Evolutionary conservation across 805 yeast genomes (phyloP).

Genomic region (Osmozyma mogii): DNA sequence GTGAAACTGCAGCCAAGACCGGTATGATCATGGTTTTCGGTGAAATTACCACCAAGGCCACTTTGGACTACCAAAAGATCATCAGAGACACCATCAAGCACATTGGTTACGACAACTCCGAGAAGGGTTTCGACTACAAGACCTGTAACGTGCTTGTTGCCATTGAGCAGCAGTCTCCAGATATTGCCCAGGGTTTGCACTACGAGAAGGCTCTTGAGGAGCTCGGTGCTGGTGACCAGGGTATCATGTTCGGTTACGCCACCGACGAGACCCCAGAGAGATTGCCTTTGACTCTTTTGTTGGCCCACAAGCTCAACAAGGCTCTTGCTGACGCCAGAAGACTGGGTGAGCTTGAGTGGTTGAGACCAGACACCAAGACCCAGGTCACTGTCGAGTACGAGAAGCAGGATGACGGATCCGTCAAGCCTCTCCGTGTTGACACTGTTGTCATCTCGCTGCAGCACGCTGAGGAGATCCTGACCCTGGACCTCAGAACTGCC

Average conservation of each 20-base stretch:
- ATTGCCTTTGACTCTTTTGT: constrained; percentile 87
- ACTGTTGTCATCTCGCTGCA: constrained; percentile 96
- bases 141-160: constrained; percentile 99
- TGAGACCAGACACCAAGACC: constrained; percentile 99
- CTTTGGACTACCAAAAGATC: constrained; percentile 92
- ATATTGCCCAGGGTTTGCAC: constrained; percentile 98
- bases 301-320: constrained; percentile 93
- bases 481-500: constrained; percentile 82
- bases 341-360: constrained; percentile 89
- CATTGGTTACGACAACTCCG: constrained; percentile 95
- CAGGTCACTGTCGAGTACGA: constrained; percentile 97
- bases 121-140: constrained; percentile 97
- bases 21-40: constrained; percentile 99
- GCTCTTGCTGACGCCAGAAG: constrained; percentile 97
- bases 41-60: constrained; percentile 97
- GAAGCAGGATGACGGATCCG: constrained; percentile 92
- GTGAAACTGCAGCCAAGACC: constrained; percentile 98
- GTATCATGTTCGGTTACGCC: constrained; percentile 99
- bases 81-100: constrained; percentile 97
- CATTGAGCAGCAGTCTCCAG: constrained; percentile 98
- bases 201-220: constrained; percentile 93
- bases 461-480: constrained; percentile 92
- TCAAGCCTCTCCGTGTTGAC: constrained; percentile 92
- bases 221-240: constrained; percentile 99
- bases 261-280: constrained; percentile 98